These are phyloP conservation scores for Anthracocystis setariae DNA, from an alignment of 1,284 basidiomycete genomes.

Conservation along the genomic window DNA sequence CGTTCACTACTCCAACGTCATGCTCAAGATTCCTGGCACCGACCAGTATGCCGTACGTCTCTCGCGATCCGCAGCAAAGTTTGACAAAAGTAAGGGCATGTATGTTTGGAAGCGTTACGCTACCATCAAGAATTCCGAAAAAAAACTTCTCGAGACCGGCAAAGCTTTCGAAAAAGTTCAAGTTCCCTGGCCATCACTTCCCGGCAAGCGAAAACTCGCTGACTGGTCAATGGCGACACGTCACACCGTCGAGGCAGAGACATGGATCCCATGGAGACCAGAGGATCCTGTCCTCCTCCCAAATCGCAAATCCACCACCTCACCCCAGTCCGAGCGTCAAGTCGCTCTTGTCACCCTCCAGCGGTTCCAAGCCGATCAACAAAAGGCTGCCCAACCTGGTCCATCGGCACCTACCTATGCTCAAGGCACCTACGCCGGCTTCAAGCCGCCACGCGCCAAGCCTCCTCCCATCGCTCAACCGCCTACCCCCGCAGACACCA, in stretches of 20 bases:
- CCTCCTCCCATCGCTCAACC: slow-evolving; percentile 62
- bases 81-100: slow-evolving; percentile 52
- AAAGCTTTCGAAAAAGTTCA: slow-evolving; percentile 53
- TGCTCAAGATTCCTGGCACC: slow-evolving; percentile 63
- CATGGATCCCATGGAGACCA: slow-evolving; percentile 64
- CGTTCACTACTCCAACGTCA: slow-evolving; percentile 66
- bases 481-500: slow-evolving; percentile 56
- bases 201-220: slow-evolving; percentile 29
- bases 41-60: slow-evolving; percentile 59
- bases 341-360: slow-evolving; percentile 33
- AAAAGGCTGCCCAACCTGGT: slow-evolving; percentile 14
- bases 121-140: slow-evolving; percentile 49
- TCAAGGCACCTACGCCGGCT: slow-evolving; percentile 52
- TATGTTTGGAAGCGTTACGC: slow-evolving; percentile 64
- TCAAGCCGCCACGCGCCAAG: slow-evolving; percentile 37
- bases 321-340: slow-evolving; percentile 42
- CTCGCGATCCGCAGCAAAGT: slow-evolving; percentile 51
- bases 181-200: slow-evolving; percentile 62
- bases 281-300: slow-evolving; percentile 61
- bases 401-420: slow-evolving; percentile 42
- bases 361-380: slow-evolving; percentile 30
- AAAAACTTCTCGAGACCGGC: slow-evolving; percentile 46
- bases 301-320: slow-evolving; percentile 36
- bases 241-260: slow-evolving; percentile 53
- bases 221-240: slow-evolving; percentile 36